Evolutionary conservation across 1,139 yeast genomes (phyloP).

Genomic region (Keqinozyma sinolaborantium): DNA sequence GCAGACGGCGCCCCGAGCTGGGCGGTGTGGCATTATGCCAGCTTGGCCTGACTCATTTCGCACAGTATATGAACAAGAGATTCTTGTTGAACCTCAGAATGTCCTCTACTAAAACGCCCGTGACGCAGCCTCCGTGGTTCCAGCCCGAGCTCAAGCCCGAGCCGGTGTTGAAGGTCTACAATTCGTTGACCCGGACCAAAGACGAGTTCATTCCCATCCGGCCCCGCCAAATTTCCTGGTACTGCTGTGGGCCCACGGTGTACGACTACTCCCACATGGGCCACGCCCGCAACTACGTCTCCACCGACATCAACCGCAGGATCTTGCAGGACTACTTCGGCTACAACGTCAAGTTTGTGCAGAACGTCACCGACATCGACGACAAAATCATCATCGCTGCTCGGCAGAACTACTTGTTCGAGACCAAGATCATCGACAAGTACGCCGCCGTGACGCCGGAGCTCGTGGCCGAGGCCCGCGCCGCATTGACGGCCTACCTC

Average conservation of each 20-base stretch:
- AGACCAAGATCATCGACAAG: conserved; percentile 43
- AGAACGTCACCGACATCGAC: conserved; percentile 96
- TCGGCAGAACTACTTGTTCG: conserved; percentile 80
- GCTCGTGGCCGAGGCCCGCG: conserved; percentile 35
- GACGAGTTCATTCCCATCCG: conserved; percentile 68
- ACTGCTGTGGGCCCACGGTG: conserved; percentile 99
- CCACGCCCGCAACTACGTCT: conserved; percentile 96
- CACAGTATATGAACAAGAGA: conserved; percentile 5
- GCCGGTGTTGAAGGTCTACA: conserved; percentile 46
- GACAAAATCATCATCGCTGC: conserved; percentile 95
- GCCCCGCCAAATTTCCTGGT: conserved; percentile 78
- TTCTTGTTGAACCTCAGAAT: conserved; percentile 11
- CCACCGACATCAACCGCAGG: conserved; percentile 89
- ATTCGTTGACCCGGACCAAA: conserved; percentile 80
- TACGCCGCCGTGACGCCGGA: conserved; percentile 28
- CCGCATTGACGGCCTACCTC: conserved; percentile 49
- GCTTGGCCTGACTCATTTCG: conserved; percentile 5
- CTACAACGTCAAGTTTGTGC: conserved; percentile 80
- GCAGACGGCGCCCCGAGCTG: too few relatives aligned
- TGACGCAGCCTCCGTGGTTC: conserved; percentile 40
- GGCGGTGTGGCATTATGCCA: neutral
- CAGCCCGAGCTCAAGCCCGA: conserved; percentile 18
- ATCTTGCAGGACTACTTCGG: conserved; percentile 88
- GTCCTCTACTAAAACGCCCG: conserved; percentile 25
- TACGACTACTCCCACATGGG: conserved; percentile 98